Evolutionary conservation across 2,329 filamentous ascomycete genomes (phyloP).

Genomic region (Coleophoma cylindrospora): DNA sequence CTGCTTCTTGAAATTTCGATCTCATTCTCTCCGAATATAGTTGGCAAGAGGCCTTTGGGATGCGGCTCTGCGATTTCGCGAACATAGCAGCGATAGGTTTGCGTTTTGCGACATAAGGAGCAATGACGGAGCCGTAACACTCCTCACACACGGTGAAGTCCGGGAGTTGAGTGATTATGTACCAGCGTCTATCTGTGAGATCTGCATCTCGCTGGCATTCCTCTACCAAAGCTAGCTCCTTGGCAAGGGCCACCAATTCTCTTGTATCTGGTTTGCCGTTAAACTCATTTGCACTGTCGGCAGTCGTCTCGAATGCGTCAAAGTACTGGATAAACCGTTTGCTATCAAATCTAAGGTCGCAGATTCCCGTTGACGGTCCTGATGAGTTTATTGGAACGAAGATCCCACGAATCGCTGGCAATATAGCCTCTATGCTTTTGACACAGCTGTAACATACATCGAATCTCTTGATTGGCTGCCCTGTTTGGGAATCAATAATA

Average conservation of each 20-base stretch:
- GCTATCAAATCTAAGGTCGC: conserved; percentile 61
- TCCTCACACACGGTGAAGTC: conserved; percentile 82
- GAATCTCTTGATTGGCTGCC: conserved; percentile 64
- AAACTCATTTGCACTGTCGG: conserved; percentile 40
- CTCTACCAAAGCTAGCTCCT: conserved; percentile 12
- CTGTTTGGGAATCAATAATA: conserved; percentile 62
- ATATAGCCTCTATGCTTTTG: conserved; percentile 64
- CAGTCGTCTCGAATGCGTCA: conserved; percentile 52
- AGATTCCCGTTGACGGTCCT: conserved; percentile 49
- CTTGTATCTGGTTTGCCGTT: conserved; percentile 17
- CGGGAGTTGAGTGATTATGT: conserved; percentile 69
- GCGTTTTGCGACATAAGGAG: conserved; percentile 50
- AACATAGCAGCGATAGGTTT: conserved; percentile 60
- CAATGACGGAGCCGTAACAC: conserved; percentile 78
- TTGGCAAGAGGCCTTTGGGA: conserved; percentile 59
- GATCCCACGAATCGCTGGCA: conserved; percentile 65
- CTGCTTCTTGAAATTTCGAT: conserved; percentile 62
- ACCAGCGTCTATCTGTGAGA: conserved; percentile 64
- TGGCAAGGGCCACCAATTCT: conserved; percentile 17
- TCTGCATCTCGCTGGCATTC: conserved; percentile 32
- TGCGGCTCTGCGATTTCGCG: conserved; percentile 52
- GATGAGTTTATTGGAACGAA: conserved; percentile 41
- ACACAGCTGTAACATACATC: conserved; percentile 71
- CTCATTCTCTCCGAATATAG: conserved; percentile 80
- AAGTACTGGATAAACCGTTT: conserved; percentile 55